Evolutionary conservation across 768 basidiomycete species (phyloP).

Genomic region (Serendipita sp.): DNA sequence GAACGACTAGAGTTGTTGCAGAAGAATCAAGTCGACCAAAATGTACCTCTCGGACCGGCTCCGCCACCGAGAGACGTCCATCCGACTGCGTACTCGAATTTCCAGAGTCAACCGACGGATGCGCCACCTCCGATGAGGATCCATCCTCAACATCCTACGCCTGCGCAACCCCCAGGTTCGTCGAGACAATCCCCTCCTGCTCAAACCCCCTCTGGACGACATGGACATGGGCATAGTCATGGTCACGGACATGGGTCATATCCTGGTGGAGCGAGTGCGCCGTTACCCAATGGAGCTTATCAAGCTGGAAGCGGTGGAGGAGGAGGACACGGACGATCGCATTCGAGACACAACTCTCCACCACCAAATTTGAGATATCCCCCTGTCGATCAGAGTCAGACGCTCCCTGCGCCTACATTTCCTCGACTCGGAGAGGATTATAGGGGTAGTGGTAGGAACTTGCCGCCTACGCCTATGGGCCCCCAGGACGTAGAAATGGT

Average conservation of each 20-base stretch:
- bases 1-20: constrained; percentile 55
- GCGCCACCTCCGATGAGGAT: constrained; percentile 5
- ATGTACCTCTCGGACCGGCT: constrained; percentile 59
- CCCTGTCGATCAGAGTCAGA: not conserved
- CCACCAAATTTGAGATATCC: not conserved
- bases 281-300: not conserved
- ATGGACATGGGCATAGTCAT: constrained; percentile 1
- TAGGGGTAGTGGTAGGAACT: not conserved
- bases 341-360: not conserved
- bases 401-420: not conserved
- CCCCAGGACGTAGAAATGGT: constrained; percentile 2
- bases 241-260: not conserved
- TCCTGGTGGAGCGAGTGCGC: not conserved
- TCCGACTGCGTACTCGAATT: constrained; percentile 70
- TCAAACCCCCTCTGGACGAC: not conserved
- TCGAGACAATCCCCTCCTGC: not conserved
- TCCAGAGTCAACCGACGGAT: constrained; percentile 13
- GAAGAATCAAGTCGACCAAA: constrained; percentile 60
- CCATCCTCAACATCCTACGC: not conserved
- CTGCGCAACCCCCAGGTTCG: not conserved
- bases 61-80: constrained; percentile 93
- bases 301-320: not conserved
- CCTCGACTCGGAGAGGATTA: not conserved
- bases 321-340: not conserved
- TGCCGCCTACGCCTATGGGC: not conserved